phyloP scores from a whole-genome alignment of 2,329 filamentous ascomycete species.

The Esteya vermicola region DNA sequence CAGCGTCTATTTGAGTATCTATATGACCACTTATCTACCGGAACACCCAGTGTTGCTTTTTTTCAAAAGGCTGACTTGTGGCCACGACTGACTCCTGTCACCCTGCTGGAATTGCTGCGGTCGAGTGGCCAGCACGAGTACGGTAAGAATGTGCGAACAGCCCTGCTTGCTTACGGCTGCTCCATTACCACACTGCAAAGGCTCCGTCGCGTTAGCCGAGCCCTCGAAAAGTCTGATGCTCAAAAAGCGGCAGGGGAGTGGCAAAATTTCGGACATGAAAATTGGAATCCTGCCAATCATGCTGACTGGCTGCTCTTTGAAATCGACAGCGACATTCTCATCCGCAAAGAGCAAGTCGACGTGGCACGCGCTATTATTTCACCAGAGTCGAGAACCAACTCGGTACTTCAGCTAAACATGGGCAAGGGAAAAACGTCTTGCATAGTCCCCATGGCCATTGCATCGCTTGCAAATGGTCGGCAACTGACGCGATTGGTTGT shows the following conservation, averaged over 20 bases:
- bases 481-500: slow-evolving; percentile 39
- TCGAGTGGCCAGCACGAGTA: slow-evolving; percentile 16
- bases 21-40: too few relatives aligned
- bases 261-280: slow-evolving; percentile 32
- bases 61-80: slow-evolving; percentile 25
- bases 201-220: slow-evolving; percentile 25
- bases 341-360: slow-evolving; percentile 45
- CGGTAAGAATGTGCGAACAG: slow-evolving; percentile 20
- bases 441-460: slow-evolving; percentile 37
- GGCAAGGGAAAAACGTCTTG: slow-evolving; percentile 42
- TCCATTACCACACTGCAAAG: slow-evolving; percentile 29
- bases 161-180: slow-evolving; percentile 27
- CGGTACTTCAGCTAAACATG: slow-evolving; percentile 54
- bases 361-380: slow-evolving; percentile 46
- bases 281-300: slow-evolving; percentile 38
- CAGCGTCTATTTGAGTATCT: too few relatives aligned
- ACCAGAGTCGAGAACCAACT: slow-evolving; percentile 36
- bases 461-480: slow-evolving; percentile 26
- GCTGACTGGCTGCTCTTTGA: slow-evolving; percentile 55
- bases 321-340: slow-evolving; percentile 48
- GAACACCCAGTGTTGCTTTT: background rate
- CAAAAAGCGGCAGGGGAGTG: slow-evolving; percentile 25
- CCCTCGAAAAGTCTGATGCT: slow-evolving; percentile 11
- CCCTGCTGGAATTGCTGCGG: slow-evolving; percentile 33
- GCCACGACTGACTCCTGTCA: slow-evolving; percentile 26